Conservation (phyloP, 441 rosid genomes). For the Arabidopsis lyrata region DNA sequence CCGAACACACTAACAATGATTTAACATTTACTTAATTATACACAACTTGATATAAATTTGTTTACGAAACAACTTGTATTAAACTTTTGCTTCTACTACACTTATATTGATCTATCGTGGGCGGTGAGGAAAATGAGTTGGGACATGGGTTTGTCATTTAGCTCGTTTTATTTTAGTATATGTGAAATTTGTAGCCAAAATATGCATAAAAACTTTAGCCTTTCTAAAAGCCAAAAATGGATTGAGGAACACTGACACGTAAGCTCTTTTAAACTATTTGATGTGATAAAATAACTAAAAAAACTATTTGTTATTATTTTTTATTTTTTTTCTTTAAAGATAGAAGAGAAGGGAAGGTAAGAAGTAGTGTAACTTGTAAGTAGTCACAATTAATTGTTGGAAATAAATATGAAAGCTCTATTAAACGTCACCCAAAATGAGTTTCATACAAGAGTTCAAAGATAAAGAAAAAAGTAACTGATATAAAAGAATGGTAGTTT, state of each 20-base stretch:
- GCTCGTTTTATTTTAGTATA: background rate
- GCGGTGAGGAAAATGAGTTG: constrained; percentile 16
- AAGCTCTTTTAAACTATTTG: background rate
- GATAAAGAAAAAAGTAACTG: no score
- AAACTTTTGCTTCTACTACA: background rate
- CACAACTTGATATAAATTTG: constrained; percentile 1
- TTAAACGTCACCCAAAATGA: no score
- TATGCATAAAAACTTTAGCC: constrained; percentile 10
- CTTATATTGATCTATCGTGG: background rate
- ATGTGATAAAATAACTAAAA: background rate
- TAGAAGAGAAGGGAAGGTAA: no score
- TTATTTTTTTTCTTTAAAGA: no score
- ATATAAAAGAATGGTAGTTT: no score
- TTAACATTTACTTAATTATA: constrained; percentile 1
- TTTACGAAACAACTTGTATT: background rate
- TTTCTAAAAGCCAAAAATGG: background rate
- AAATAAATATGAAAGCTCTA: no score
- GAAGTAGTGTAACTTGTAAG: no score
- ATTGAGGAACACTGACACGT: constrained; percentile 1
- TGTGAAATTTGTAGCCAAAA: background rate
- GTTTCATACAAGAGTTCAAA: no score
- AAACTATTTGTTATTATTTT: no score
- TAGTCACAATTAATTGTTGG: no score
- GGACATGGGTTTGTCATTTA: constrained; percentile 4
- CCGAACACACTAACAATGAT: constrained; percentile 18